Conservation (phyloP, 2,329 filamentous ascomycete species). For the Paraphoma sp. region DNA sequence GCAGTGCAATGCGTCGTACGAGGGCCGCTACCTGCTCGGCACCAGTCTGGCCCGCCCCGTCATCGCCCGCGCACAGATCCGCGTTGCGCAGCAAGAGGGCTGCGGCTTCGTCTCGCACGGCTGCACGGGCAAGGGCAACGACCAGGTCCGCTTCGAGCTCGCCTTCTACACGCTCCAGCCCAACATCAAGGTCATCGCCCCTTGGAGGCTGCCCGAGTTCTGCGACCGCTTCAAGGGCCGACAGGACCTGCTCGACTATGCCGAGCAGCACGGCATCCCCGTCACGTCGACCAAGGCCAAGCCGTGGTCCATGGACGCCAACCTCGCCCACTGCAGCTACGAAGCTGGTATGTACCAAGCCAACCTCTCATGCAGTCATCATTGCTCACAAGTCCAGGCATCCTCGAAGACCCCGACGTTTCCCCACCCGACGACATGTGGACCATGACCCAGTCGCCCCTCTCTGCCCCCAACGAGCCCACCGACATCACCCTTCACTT, state of each 20-base stretch:
- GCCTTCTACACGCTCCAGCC: conserved; percentile 69
- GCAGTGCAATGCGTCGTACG: conserved; percentile 67
- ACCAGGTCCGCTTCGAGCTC: conserved; percentile 71
- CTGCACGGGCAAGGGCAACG: conserved; percentile 60
- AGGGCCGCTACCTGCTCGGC: conserved; percentile 63
- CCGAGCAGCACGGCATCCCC: conserved; percentile 70
- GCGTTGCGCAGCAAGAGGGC: conserved; percentile 67
- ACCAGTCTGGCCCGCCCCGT: conserved; percentile 72
- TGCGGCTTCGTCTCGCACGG: conserved; percentile 60
- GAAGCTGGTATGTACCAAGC: conserved; percentile 65
- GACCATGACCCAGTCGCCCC: conserved; percentile 74
- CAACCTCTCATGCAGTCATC: accelerated
- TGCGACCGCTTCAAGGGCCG: conserved; percentile 75
- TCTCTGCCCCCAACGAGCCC: conserved; percentile 72
- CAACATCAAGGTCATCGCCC: conserved; percentile 74
- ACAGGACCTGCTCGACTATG: conserved; percentile 75
- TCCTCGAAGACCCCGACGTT: conserved; percentile 69
- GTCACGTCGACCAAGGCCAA: conserved; percentile 76
- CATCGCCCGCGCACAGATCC: conserved; percentile 72
- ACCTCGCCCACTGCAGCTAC: conserved; percentile 79
- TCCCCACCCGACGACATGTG: conserved; percentile 80
- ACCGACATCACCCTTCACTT: conserved; percentile 76
- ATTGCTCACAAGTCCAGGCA: conserved; percentile 40
- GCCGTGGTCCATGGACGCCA: conserved; percentile 63
- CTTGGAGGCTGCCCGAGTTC: conserved; percentile 74